Conservation (phyloP, 1,284 basidiomycete species). For the Megacollybia platyphylla region DNA sequence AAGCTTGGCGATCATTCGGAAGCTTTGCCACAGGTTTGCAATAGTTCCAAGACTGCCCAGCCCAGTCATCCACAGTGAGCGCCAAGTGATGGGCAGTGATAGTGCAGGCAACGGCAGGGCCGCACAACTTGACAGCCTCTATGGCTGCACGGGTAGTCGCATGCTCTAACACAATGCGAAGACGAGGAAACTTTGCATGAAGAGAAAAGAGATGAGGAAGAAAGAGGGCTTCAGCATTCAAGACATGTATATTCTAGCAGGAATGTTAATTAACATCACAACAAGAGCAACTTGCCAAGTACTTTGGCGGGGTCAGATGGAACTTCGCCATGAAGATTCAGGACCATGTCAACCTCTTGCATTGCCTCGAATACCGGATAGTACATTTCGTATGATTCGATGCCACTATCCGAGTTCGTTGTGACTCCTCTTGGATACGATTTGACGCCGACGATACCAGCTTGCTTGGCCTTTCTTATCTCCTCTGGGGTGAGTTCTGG, state of each 20-base stretch:
- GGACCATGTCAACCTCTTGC: slow-evolving; percentile 87
- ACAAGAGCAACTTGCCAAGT: slow-evolving; percentile 14
- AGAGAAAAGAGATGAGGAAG: slow-evolving; percentile 80
- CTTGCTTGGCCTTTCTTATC: slow-evolving; percentile 75
- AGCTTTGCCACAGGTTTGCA: slow-evolving; percentile 99
- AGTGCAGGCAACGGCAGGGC: slow-evolving; percentile 86
- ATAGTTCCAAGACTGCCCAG: slow-evolving; percentile 91
- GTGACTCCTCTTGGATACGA: slow-evolving; percentile 97
- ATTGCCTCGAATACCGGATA: slow-evolving; percentile 93
- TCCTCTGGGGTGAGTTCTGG: slow-evolving; percentile 86
- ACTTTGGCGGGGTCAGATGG: slow-evolving; percentile 80
- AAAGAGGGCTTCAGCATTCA: slow-evolving; percentile 91
- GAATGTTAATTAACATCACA: slow-evolving; percentile 4
- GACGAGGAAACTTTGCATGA: slow-evolving; percentile 77
- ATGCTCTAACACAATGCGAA: slow-evolving; percentile 97
- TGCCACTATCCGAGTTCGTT: slow-evolving; percentile 93
- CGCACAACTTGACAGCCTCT: slow-evolving; percentile 79
- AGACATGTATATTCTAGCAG: slow-evolving; percentile 74
- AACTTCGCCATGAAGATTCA: slow-evolving; percentile 96
- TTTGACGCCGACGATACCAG: slow-evolving; percentile 89
- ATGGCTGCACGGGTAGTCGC: slow-evolving; percentile 96
- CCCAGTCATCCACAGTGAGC: slow-evolving; percentile 95
- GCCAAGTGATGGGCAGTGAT: slow-evolving; percentile 97
- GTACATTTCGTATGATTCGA: slow-evolving; percentile 92
- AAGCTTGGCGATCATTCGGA: slow-evolving; percentile 81